phyloP scores from a whole-genome alignment of 345 rosid species.

The Isatis tinctoria region DNA sequence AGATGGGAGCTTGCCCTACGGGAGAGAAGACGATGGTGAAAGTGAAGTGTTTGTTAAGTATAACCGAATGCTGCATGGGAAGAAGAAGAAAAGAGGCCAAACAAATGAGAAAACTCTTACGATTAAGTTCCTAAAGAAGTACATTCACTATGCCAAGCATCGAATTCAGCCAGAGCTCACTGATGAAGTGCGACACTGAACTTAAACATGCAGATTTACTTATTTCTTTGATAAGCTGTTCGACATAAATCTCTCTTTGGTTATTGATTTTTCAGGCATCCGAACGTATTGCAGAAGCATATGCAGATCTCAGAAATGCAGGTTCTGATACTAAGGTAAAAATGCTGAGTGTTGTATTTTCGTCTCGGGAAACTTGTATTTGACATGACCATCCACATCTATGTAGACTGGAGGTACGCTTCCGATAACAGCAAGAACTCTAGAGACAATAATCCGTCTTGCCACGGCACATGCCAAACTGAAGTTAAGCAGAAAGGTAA shows the following conservation, averaged over 20 bases:
- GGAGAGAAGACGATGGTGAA: conserved; percentile 77
- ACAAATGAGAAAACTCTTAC: conserved; percentile 71
- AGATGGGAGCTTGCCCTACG: conserved; percentile 63
- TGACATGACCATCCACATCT: conserved; percentile 4
- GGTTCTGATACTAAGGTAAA: conserved; percentile 71
- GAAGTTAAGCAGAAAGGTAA: conserved; percentile 87
- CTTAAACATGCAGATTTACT: background rate
- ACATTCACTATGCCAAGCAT: conserved; percentile 96
- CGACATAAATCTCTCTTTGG: conserved; percentile 2
- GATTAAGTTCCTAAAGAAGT: conserved; percentile 86
- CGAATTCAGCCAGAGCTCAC: conserved; percentile 90
- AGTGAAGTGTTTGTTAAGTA: conserved; percentile 86
- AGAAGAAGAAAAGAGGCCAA: conserved; percentile 59
- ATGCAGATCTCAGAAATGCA: conserved; percentile 86
- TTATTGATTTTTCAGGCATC: conserved; percentile 57
- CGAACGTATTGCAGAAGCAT: conserved; percentile 84
- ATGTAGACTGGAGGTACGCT: conserved; percentile 96
- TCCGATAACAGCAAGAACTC: conserved; percentile 95
- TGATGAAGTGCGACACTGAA: conserved; percentile 61
- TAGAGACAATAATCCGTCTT: conserved; percentile 96
- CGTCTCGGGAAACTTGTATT: background rate
- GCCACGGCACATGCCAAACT: conserved; percentile 97
- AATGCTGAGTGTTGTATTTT: background rate
- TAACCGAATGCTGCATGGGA: conserved; percentile 89
- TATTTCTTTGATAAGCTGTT: background rate